These are phyloP conservation scores for Eucalyptus cloeziana DNA, from an alignment of 345 rosid genomes.

Conservation along the genomic window DNA sequence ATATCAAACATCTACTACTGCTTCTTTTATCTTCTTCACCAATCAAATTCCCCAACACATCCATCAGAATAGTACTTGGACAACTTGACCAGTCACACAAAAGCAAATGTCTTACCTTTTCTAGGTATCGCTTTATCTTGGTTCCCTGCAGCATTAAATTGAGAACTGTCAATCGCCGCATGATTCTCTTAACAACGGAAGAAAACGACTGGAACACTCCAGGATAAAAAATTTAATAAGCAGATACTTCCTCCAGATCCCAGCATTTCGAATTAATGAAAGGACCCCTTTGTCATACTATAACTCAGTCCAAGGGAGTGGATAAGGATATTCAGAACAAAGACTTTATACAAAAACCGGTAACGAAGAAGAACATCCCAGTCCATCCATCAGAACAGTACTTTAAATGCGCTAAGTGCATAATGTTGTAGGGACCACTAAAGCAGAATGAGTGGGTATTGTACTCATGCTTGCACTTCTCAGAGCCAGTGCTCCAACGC, in stretches of 20 bases:
- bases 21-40: too few relatives aligned
- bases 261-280: too few relatives aligned
- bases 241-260: background rate
- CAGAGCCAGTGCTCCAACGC: background rate
- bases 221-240: background rate
- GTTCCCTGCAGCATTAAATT: constrained; percentile 7
- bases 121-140: background rate
- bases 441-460: background rate
- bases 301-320: background rate
- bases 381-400: background rate
- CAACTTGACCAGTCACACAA: too few relatives aligned
- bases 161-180: background rate
- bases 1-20: too few relatives aligned
- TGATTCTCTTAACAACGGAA: background rate
- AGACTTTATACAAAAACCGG: background rate
- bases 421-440: background rate
- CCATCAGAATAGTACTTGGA: too few relatives aligned
- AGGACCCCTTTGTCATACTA: background rate
- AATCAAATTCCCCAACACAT: too few relatives aligned
- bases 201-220: background rate
- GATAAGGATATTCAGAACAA: background rate
- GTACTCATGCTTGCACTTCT: background rate
- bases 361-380: background rate
- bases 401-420: background rate
- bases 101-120: constrained; percentile 9